These are phyloP conservation scores for Termitomyces sp. DNA, from an alignment of 768 basidiomycete genomes.

Conservation along the genomic window DNA sequence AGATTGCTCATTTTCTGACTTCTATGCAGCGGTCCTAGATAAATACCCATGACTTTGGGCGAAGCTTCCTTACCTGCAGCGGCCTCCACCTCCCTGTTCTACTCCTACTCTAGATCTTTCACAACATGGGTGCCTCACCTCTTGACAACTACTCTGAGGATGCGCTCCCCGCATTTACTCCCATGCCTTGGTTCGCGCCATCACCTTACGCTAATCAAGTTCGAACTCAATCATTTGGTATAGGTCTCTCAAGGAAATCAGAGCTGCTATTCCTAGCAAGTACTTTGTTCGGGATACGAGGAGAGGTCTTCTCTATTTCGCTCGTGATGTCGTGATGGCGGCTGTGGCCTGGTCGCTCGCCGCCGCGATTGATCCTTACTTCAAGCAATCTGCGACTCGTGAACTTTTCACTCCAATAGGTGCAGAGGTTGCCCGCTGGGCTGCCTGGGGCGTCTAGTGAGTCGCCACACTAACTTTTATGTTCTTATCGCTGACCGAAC, in stretches of 20 bases:
- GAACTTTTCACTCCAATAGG: not conserved
- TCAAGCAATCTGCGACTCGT: not conserved
- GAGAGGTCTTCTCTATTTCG: not conserved
- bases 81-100: not conserved
- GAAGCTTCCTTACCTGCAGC: not conserved
- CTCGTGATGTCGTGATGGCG: not conserved
- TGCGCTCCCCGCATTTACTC: not conserved
- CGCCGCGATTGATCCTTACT: not conserved
- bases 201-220: not conserved
- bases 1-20: not conserved
- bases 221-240: not conserved
- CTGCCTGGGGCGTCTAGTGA: not conserved
- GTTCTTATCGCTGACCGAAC: not conserved
- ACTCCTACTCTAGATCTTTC: not conserved
- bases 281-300: not conserved
- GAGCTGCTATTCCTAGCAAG: not conserved
- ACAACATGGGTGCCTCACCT: not conserved
- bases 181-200: not conserved
- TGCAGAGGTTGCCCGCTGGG: not conserved
- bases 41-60: not conserved
- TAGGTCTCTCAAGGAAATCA: conserved; percentile 1
- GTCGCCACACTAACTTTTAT: not conserved
- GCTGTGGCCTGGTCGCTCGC: conserved; percentile 2
- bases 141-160: not conserved
- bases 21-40: not conserved